These are phyloP conservation scores for Penicillium canariense DNA, from an alignment of 495 filamentous ascomycete genomes.

Conservation along the genomic window DNA sequence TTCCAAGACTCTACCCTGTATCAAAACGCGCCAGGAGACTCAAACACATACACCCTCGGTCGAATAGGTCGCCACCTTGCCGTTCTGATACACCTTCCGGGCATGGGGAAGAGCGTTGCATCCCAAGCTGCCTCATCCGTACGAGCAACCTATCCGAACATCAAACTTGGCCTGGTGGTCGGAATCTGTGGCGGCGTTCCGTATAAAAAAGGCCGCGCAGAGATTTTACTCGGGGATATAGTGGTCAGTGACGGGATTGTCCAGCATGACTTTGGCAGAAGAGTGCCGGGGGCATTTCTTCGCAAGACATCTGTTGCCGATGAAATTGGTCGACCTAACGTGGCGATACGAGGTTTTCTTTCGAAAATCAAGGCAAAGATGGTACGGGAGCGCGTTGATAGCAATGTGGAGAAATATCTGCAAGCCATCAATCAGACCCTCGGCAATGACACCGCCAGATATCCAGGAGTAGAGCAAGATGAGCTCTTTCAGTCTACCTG, in stretches of 20 bases:
- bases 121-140: neutral
- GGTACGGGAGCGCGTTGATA: neutral
- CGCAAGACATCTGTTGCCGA: too few relatives aligned
- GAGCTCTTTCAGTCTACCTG: neutral
- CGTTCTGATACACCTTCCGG: neutral
- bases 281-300: neutral
- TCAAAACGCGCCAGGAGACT: neutral
- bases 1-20: neutral
- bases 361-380: neutral
- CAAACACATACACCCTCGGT: neutral
- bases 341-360: neutral
- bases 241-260: neutral
- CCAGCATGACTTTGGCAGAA: neutral
- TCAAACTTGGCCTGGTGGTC: neutral
- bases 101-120: neutral
- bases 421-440: neutral
- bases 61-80: neutral
- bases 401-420: neutral
- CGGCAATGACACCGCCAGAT: neutral
- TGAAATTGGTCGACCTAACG: neutral
- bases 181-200: neutral
- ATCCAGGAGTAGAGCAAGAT: neutral
- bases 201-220: neutral
- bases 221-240: neutral
- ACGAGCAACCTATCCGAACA: neutral